Base-by-base conservation (phyloP, 192 early-diverging fungal species). In the Helicostylum pulchrum region DNA sequence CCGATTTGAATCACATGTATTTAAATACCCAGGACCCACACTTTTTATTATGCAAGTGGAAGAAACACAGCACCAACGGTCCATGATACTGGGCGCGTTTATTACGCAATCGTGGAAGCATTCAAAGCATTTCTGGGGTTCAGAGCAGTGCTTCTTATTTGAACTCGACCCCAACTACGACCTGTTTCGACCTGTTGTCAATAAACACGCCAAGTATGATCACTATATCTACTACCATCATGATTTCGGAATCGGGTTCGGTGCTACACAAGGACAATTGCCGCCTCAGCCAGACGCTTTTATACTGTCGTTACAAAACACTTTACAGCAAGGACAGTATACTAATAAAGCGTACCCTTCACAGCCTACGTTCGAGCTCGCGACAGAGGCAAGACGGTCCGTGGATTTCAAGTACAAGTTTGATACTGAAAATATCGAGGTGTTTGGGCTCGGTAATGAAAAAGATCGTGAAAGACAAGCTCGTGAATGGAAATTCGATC, bases 21-120 rank as follows among this genome's bases (percentile, higher is more conserved):
- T 82, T 72, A 85, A 85, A 61, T 85, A 85, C 66, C 73, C 78
- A 5, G 83, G 75, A 0, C 80, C 83, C 1, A 85, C 80, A 0
- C 53, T 85, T 14, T 26, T 82, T 3, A 49, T 85, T 15, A 46
- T 85, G 4, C 68, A 75, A 19, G 78, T 68, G 2, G 74, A 77
- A 20, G 48, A 44, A 0, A 71, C 36, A 6, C 15, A 36, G 26
- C 26, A 48, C 47, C 10, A 49, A n/a, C 19, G 42, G 15, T 63
- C 59, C 30, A 55, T 84, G 65, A 44, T 77, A 2, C 48, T 85
- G 8, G 80, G 78, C 6, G 83, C 80, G 0, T 80, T 76, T 51
- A 66, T 85, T 11, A 48, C 78, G 0, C 78, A 85, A 26, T 76
- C 74, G n/a, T 85, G 83, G 83, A 78, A 77, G 44, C 72, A 74